Conservation (phyloP, 2,329 filamentous ascomycete genomes). For the Akanthomyces lecanii region DNA sequence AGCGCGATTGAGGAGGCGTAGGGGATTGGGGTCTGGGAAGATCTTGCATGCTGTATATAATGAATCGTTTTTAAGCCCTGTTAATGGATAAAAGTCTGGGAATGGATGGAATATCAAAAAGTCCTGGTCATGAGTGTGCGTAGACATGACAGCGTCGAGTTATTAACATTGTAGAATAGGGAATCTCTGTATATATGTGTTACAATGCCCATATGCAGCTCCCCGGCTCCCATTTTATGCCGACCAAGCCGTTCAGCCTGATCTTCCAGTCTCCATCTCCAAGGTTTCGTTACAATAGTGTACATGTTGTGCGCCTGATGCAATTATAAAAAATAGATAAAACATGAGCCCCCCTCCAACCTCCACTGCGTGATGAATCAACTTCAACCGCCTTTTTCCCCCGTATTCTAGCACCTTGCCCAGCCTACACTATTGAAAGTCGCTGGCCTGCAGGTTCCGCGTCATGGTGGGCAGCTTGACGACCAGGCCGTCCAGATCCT, state of each 20-base stretch:
- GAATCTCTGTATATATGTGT: constrained; percentile 9
- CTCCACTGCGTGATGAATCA: not conserved
- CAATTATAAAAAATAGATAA: not conserved
- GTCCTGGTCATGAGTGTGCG: not conserved
- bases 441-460: constrained; percentile 89
- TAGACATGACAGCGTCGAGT: not conserved
- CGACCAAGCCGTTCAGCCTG: not conserved
- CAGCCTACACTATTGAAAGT: constrained; percentile 55
- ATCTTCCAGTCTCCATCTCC: not conserved
- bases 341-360: not conserved
- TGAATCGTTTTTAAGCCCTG: constrained; percentile 14
- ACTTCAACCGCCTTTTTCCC: not conserved
- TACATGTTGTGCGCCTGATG: constrained; percentile 13
- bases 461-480: constrained; percentile 91
- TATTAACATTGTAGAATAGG: constrained; percentile 6
- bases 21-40: constrained; percentile 5
- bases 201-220: constrained; percentile 6
- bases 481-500: constrained; percentile 79
- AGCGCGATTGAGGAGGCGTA: constrained; percentile 53
- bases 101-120: constrained; percentile 12
- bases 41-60: constrained; percentile 14
- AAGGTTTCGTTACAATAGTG: constrained; percentile 10
- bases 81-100: not conserved
- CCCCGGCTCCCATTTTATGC: not conserved
- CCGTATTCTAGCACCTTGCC: not conserved